Base-by-base conservation (phyloP, 2,329 filamentous ascomycete genomes). In the Sarocladium brachiariae region DNA sequence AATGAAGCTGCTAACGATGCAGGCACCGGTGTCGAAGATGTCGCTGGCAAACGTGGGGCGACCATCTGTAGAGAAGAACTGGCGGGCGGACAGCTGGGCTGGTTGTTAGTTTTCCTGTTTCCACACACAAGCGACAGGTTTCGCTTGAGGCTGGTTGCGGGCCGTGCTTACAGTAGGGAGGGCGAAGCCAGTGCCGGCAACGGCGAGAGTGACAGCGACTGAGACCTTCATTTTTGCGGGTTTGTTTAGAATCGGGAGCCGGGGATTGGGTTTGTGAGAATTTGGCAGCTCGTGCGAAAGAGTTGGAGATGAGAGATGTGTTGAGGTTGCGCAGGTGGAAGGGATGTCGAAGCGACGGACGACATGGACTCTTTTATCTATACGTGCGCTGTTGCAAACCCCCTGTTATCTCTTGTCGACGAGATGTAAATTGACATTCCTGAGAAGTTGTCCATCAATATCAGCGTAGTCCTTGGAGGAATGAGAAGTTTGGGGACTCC, bases 1-100 rank as follows among this genome's bases (percentile, higher is more conserved):
- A 16, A 47, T 47, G 43, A 47, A 47, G 30, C 25, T 33, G 43
- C 43, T 47, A 4, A 47, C 43, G 43, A 47, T 47, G 43, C 43
- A 47, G 43, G 43, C 43, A 19, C 7, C 43, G 25, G 43, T 47
- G 25, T 47, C 43, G 30, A 47, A 47, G 43, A 47, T 31, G 43
- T 47, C 30, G 27, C 25, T 33, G 30, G 43, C 43, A 27, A 33
- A 31, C 5, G 14, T 47, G 21, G 39, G 39, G 5, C 21, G 4
- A n/a, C 39, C 39, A n/a, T 43, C 39, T 4, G 5, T 39, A 19
- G 37, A 24, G 39, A 43, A 43, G 39, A 43, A 43, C 21, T 43
- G 39, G 21, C 39, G 39, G 23, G 39, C 11, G 23, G 39, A 43
- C 21, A 43, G 39, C 39, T 43, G 39, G 39, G 23, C 16, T 9